Base-by-base conservation (phyloP, 1,284 basidiomycete genomes). In the Sporisorium iseilematis-ciliati region DNA sequence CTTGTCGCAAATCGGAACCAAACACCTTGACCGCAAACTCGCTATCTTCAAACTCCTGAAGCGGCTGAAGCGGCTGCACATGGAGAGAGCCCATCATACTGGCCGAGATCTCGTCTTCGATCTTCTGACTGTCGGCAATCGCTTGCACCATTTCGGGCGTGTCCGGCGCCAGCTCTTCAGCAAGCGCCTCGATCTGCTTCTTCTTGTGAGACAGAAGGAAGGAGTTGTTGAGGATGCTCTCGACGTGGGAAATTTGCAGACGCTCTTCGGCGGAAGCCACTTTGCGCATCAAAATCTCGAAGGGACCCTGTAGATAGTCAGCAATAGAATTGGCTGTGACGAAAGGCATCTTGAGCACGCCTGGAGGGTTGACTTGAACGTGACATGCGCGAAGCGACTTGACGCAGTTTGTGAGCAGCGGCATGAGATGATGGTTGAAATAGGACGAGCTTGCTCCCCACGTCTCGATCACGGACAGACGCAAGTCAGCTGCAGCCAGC, bases 261-360 rank as follows among this genome's bases (percentile, higher is more conserved):
- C 67, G 63, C 20, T 70, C 64, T 40, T 75, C 72, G 6, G 53
- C 67, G 0, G 62, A 54, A 6, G 66, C 67, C 3, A 75, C 53
- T 33, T 63, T 70, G n/a, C 64, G 40, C 72, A 75, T 70, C 20
- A 75, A 57, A 20, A 75, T 70, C 41, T 75, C 72, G 31, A 65
- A 70, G 1, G 72, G 66, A 7, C 72, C 67, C 25, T 75, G 72
- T 7, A 75, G 46, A 31, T 70, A 66, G 59, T 61, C 57, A n/a
- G 67, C 62, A 35, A 67, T 58, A 3, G 72, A 49, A 20, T 70
- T 75, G 29, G 72, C 72, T 20, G 67, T 66, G 20, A 60, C 43
- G 49, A 66, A 70, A 2, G 60, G 64, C 35, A 70, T 60, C 50
- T 66, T 75, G 57, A 70, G 59, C 18, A 66, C 60, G 6, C 72